Conservation (phyloP, 2,329 filamentous ascomycete genomes). For the Verticillium nubilum region DNA sequence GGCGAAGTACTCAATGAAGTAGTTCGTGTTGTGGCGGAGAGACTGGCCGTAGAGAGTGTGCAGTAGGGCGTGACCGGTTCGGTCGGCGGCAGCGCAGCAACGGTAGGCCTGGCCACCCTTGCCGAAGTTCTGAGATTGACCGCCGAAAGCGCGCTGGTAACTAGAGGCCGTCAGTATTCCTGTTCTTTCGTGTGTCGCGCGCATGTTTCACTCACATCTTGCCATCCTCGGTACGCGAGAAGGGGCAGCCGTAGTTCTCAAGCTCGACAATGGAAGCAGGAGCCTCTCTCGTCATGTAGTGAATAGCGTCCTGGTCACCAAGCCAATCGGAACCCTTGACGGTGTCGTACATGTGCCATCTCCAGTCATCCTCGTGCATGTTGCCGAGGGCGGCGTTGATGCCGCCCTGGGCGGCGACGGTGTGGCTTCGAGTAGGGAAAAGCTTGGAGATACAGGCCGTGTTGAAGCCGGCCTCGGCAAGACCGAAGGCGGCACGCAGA, state of each 20-base stretch:
- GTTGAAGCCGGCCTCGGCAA: conserved; percentile 85
- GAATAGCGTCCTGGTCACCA: conserved; percentile 94
- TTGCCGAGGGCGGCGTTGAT: conserved; percentile 88
- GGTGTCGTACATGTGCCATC: conserved; percentile 99
- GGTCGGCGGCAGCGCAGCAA: conserved; percentile 91
- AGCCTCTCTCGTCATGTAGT: conserved; percentile 97
- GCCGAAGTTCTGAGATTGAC: conserved; percentile 89
- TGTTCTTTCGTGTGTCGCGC: not conserved
- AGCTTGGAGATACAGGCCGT: conserved; percentile 84
- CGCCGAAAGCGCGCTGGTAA: conserved; percentile 98
- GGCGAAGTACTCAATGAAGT: conserved; percentile 99
- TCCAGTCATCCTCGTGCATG: conserved; percentile 98
- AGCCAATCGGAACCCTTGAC: conserved; percentile 98
- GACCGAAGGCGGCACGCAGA: conserved; percentile 77
- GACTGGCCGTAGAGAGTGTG: conserved; percentile 99
- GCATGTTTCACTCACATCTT: conserved; percentile 64
- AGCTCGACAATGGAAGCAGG: conserved; percentile 89
- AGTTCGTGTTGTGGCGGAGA: conserved; percentile 95
- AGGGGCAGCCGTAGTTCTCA: conserved; percentile 96
- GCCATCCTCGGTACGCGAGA: conserved; percentile 93
- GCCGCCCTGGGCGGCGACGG: conserved; percentile 75
- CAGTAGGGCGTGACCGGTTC: conserved; percentile 94
- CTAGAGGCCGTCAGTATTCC: conserved; percentile 28
- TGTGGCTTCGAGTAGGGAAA: conserved; percentile 81
- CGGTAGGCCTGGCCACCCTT: conserved; percentile 98